phyloP scores from a whole-genome alignment of 2,329 filamentous ascomycete genomes.

The Monosporascus ibericus region DNA sequence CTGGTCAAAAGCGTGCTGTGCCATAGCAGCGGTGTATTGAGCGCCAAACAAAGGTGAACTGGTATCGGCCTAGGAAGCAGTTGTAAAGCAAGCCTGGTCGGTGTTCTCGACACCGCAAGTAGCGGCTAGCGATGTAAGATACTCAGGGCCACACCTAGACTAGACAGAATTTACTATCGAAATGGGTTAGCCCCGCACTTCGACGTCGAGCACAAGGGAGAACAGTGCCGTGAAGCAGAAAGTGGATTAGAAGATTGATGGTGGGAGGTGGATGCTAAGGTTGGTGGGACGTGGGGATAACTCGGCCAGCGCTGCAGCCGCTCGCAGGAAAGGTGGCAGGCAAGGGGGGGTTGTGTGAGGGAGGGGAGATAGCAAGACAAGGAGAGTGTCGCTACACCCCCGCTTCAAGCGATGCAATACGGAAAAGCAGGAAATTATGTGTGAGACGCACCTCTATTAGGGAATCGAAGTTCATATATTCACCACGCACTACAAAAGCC shows the following conservation, averaged over 20 bases:
- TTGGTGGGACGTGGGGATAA: neutral
- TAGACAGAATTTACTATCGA: slow-evolving; percentile 13
- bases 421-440: neutral
- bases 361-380: too few species aligned
- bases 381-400: too few species aligned
- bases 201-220: slow-evolving; percentile 4
- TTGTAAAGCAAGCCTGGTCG: slow-evolving; percentile 3
- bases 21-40: slow-evolving; percentile 34
- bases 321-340: too few species aligned
- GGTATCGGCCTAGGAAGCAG: slow-evolving; percentile 5
- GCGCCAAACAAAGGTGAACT: slow-evolving; percentile 9
- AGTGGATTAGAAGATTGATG: slow-evolving; percentile 3
- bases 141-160: neutral
- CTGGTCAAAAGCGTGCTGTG: slow-evolving; percentile 51
- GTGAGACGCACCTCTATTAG: neutral
- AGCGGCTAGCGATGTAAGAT: slow-evolving; percentile 8
- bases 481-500: neutral
- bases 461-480: neutral
- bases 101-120: slow-evolving; percentile 5
- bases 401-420: too few species aligned
- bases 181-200: slow-evolving; percentile 24
- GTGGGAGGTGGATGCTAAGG: slow-evolving; percentile 1
- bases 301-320: too few species aligned
- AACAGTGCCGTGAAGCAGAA: slow-evolving; percentile 3
- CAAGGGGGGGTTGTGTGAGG: too few species aligned